Base-by-base conservation (phyloP, 2,329 filamentous ascomycete genomes). In the Pestalotiopsis sp. region DNA sequence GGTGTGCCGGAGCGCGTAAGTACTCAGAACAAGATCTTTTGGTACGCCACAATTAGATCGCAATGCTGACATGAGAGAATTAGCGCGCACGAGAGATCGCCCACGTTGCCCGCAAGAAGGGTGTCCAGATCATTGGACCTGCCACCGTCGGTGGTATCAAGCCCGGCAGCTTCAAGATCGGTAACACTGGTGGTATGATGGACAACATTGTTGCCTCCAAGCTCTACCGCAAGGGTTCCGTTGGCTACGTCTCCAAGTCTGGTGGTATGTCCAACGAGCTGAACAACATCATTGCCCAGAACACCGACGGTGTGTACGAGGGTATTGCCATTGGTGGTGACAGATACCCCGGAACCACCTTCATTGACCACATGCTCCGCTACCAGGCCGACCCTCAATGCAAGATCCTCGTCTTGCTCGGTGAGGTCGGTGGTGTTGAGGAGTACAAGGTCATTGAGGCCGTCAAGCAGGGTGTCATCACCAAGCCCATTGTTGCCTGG, bases 181-280 rank as follows among this genome's bases (percentile, higher is more conserved):
- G 96, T 83, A 99, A 99, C 90, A 99, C 96, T 78, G 96, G 96
- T 90, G 96, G 96, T 84, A 99, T 99, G 96, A 99, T 99, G 96
- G 96, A 99, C 90, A 99, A 99, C 90, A 99, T 99, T 79, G 96
- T 99, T 73, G 94, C 96, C 76, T 98, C 96, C 82, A 99, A 99
- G 91, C 93, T 99, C 71, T 99, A 99, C 91, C 95, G 96, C 85
- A 96, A 96, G 86, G 96, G 96, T 78, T 98, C 96, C 76, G 95
- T 99, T 75, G 96, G 94, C 78, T 99, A 99, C 84, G 96, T 99
- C 84, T 98, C 95, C 89, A 99, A 99, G 90, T 99, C 96, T 69
- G 96, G 96, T 81, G 96, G 96, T 86, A 99, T 99, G 96, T 98
- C 96, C 84, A 99, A 99, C 89, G 96, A 99, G 88, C 87, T 99